phyloP scores from a whole-genome alignment of 2,329 filamentous ascomycete genomes.

The Fonsecaea multimorphosa region DNA sequence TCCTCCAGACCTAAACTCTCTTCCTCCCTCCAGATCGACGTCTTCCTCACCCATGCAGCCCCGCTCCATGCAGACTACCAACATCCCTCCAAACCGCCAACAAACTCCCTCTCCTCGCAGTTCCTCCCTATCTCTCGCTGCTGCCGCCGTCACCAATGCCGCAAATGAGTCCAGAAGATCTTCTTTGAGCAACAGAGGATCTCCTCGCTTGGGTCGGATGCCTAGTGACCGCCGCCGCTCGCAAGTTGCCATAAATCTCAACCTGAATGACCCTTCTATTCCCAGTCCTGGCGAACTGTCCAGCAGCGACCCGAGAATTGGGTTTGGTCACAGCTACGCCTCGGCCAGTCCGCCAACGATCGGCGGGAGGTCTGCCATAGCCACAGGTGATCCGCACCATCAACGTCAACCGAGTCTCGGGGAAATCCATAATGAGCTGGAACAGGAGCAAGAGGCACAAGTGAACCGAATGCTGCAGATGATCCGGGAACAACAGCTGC shows the following conservation, averaged over 20 bases:
- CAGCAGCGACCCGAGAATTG: constrained; percentile 48
- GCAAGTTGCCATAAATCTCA: constrained; percentile 48
- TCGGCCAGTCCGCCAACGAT: constrained; percentile 53
- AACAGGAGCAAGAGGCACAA: constrained; percentile 60
- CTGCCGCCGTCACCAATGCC: constrained; percentile 77
- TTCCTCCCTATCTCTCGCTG: constrained; percentile 74
- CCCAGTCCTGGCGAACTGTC: constrained; percentile 47
- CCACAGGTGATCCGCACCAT: constrained; percentile 55
- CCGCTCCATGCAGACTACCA: constrained; percentile 40
- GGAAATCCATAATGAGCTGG: constrained; percentile 58
- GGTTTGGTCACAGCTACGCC: constrained; percentile 45
- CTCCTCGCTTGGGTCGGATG: constrained; percentile 41
- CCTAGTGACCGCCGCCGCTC: constrained; percentile 53
- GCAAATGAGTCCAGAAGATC: constrained; percentile 66
- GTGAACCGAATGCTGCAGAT: constrained; percentile 59
- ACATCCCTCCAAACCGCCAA: constrained; percentile 42
- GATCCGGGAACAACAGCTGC: constrained; percentile 56
- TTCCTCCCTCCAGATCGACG: constrained; percentile 63
- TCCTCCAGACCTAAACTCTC: constrained; percentile 72
- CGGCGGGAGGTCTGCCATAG: constrained; percentile 50
- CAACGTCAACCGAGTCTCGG: constrained; percentile 56
- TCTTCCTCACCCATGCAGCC: constrained; percentile 47
- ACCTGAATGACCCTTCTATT: constrained; percentile 48
- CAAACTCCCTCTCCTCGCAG: constrained; percentile 57
- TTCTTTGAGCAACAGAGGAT: constrained; percentile 46